Evolutionary conservation across 108 stramenopile genomes (phyloP).

Genomic region (Hondaea fermentalgiana): DNA sequence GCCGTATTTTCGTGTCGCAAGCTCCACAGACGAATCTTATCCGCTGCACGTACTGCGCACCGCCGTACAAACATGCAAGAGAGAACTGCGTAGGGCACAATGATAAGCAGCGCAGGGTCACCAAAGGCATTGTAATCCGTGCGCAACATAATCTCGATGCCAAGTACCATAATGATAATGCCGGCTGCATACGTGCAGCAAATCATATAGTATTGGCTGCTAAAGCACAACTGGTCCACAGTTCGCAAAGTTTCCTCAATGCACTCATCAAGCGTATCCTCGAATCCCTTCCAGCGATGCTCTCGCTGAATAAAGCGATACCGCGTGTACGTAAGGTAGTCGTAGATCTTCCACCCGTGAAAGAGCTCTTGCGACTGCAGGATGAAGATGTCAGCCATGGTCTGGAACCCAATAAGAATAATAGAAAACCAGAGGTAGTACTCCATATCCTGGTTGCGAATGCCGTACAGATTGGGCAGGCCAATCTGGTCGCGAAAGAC

Average conservation of each 20-base stretch:
- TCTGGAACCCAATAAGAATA: slow-evolving; percentile 56
- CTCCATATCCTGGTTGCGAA: slow-evolving; percentile 68
- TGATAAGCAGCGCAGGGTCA: slow-evolving; percentile 54
- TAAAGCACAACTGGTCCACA: slow-evolving; percentile 70
- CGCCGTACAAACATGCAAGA: slow-evolving; percentile 30
- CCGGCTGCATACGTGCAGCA: slow-evolving; percentile 61
- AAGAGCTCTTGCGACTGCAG: slow-evolving; percentile 62
- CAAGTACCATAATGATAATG: slow-evolving; percentile 63
- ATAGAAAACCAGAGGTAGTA: slow-evolving; percentile 62
- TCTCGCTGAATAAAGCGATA: slow-evolving; percentile 67
- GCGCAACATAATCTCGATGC: slow-evolving; percentile 63
- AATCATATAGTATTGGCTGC: slow-evolving; percentile 70
- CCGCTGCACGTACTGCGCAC: slow-evolving; percentile 45
- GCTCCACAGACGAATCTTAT: slow-evolving; percentile 58
- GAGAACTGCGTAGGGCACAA: slow-evolving; percentile 36
- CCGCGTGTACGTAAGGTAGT: slow-evolving; percentile 60
- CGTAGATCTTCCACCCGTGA: slow-evolving; percentile 73
- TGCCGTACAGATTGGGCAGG: slow-evolving; percentile 64
- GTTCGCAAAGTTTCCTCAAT: slow-evolving; percentile 63
- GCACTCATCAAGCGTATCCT: slow-evolving; percentile 63
- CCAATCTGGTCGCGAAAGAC: slow-evolving; percentile 54
- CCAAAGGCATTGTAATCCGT: slow-evolving; percentile 63
- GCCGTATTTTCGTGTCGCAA: slow-evolving; percentile 58
- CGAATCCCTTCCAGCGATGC: slow-evolving; percentile 65
- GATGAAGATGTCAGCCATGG: slow-evolving; percentile 60